Conservation (phyloP, 116 monocot species). For the Iris pallida region DNA sequence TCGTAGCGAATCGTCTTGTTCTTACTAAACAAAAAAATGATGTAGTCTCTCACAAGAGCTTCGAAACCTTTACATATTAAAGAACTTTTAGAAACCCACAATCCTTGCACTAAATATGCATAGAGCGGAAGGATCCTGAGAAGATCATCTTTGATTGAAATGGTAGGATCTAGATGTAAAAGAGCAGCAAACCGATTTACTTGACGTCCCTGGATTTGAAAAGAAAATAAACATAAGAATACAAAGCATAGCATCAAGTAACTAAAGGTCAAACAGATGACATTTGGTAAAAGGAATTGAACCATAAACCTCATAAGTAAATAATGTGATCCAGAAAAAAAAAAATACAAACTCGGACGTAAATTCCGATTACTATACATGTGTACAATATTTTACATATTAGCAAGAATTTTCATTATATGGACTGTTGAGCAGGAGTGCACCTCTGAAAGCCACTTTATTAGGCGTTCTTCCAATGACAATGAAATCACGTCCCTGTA, state of each 20-base stretch:
- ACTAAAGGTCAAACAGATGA: background rate
- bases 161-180: conserved; percentile 53
- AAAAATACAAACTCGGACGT: background rate
- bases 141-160: conserved; percentile 32
- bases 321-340: background rate
- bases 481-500: conserved; percentile 40
- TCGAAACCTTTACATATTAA: conserved; percentile 35
- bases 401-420: background rate
- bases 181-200: conserved; percentile 63
- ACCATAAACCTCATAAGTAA: background rate
- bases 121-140: conserved; percentile 47
- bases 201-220: conserved; percentile 44
- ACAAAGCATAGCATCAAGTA: background rate
- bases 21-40: conserved; percentile 62
- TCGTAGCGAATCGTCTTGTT: conserved; percentile 24
- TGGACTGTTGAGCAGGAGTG: background rate
- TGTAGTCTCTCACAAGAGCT: conserved; percentile 47
- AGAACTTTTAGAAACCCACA: conserved; percentile 82
- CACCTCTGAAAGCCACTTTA: conserved; percentile 67
- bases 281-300: background rate
- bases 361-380: background rate
- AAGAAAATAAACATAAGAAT: background rate
- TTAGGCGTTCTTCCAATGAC: conserved; percentile 66
- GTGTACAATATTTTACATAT: background rate
- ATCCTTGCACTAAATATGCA: conserved; percentile 76